Percentiles rank a stretch among this genome's conserved stretches.
phyloP scores from a whole-genome alignment of 306 rosid species.

The Lagenaria siceraria region DNA sequence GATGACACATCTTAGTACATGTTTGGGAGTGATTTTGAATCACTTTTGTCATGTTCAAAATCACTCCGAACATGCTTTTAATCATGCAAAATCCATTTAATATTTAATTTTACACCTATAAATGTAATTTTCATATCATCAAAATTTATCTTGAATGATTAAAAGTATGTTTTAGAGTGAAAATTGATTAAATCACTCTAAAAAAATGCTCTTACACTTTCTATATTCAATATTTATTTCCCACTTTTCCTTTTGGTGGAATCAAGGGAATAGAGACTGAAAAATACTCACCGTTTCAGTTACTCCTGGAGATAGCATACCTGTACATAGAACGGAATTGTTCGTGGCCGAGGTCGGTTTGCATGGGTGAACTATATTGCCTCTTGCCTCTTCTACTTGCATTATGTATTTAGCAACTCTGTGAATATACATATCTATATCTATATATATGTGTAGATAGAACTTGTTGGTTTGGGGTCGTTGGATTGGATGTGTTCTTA shows the following conservation, averaged over 20 bases:
- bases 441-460: constrained; percentile 4
- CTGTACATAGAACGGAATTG: constrained; percentile 11
- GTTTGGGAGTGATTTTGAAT: too few relatives aligned
- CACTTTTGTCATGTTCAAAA: too few relatives aligned
- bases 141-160: too few relatives aligned
- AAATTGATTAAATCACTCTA: too few relatives aligned
- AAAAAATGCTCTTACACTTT: too few relatives aligned
- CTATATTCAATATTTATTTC: neutral
- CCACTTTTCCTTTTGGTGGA: neutral
- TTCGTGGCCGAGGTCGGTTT: constrained; percentile 5
- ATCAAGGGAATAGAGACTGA: neutral
- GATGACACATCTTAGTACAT: neutral
- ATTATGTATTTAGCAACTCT: constrained; percentile 8
- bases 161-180: too few relatives aligned
- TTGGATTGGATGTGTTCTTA: neutral
- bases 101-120: too few relatives aligned
- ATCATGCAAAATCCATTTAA: too few relatives aligned
- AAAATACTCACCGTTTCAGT: neutral
- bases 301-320: constrained; percentile 3
- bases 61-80: too few relatives aligned
- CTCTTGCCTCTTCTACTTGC: constrained; percentile 5
- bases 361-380: neutral
- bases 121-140: too few relatives aligned
- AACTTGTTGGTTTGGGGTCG: neutral
- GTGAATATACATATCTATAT: constrained; percentile 6